Conservation (phyloP, 1,284 basidiomycete genomes). For the Melampsora americana region DNA sequence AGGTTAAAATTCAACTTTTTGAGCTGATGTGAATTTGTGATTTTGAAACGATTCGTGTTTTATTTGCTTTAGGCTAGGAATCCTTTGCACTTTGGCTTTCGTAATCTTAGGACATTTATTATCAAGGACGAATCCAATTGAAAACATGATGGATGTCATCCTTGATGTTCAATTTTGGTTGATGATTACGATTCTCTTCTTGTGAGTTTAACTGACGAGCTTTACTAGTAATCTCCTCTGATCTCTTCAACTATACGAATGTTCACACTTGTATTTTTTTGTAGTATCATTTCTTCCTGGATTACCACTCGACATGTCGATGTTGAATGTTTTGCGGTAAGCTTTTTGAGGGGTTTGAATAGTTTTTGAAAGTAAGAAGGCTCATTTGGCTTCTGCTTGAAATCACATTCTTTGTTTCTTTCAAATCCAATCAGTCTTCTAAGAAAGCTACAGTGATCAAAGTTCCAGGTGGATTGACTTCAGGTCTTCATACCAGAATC, state of each 20-base stretch:
- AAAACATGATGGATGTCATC: conserved; percentile 3
- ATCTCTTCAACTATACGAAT: not conserved
- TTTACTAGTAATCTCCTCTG: not conserved
- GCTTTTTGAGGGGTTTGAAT: not conserved
- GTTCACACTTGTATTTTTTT: not conserved
- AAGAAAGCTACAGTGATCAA: not conserved
- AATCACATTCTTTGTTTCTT: not conserved
- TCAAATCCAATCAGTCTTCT: not conserved
- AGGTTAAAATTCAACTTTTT: no score
- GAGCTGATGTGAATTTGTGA: no score
- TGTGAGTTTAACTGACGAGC: conserved; percentile 2
- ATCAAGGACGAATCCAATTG: no score
- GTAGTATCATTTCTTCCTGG: not conserved
- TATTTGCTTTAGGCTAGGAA: not conserved
- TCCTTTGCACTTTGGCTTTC: not conserved
- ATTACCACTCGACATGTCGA: not conserved
- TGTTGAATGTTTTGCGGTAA: conserved; percentile 7
- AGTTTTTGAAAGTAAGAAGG: not conserved
- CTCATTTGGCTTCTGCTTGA: not conserved
- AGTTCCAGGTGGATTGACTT: not conserved
- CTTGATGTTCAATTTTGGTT: conserved; percentile 16
- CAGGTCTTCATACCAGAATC: conserved; percentile 8
- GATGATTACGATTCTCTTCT: not conserved
- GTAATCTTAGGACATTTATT: not conserved
- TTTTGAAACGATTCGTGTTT: not conserved